phyloP scores from a whole-genome alignment of 106 monocot genomes.

The Ottelia alismoides region DNA sequence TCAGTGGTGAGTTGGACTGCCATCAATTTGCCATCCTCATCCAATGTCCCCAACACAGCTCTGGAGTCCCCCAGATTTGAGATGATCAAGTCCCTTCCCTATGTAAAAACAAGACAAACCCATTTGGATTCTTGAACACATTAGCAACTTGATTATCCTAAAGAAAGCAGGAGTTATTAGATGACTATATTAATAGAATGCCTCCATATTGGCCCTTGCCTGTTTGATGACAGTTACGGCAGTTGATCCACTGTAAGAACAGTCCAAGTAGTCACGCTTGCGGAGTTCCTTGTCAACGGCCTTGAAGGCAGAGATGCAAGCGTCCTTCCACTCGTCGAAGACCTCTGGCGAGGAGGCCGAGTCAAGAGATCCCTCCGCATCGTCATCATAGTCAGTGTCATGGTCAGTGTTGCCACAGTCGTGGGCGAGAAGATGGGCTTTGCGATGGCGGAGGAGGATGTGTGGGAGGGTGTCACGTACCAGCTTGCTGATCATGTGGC shows the following conservation, averaged over 20 bases:
- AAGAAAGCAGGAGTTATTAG: neutral
- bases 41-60: conserved; percentile 49
- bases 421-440: conserved; percentile 18
- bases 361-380: neutral
- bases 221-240: conserved; percentile 78
- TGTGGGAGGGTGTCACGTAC: conserved; percentile 72
- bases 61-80: conserved; percentile 93
- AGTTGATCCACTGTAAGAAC: conserved; percentile 62
- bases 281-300: conserved; percentile 76
- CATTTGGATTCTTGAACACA: too few relatives aligned
- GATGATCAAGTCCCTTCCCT: conserved; percentile 78
- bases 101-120: conserved; percentile 10
- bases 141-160: too few relatives aligned
- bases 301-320: conserved; percentile 58
- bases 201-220: too few relatives aligned
- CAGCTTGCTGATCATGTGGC: conserved; percentile 64
- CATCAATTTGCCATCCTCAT: conserved; percentile 36
- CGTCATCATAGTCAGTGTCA: conserved; percentile 22
- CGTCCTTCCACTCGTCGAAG: conserved; percentile 80
- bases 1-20: conserved; percentile 84
- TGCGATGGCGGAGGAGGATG: conserved; percentile 40
- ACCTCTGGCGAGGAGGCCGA: conserved; percentile 30
- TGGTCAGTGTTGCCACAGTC: conserved; percentile 16
- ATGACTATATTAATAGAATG: too few relatives aligned
- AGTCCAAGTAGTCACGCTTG: conserved; percentile 22